Base-by-base conservation (phyloP, 140 eudicot species). In the Senecio squalidus region DNA sequence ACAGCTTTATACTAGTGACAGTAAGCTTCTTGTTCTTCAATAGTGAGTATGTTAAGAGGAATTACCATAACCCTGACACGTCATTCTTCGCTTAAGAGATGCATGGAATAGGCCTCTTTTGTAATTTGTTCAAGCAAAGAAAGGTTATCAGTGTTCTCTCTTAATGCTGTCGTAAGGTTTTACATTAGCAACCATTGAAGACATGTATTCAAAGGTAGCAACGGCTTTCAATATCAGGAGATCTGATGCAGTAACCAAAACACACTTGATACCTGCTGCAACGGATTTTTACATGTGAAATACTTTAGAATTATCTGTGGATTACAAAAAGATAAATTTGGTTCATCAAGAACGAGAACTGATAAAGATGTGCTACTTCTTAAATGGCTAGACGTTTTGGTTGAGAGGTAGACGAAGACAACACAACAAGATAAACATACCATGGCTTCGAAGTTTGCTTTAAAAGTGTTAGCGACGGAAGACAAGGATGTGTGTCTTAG, bases 21-120 rank as follows among this genome's bases (percentile, higher is more conserved):
- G 10, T 50, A 25, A 20, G 50, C n/a, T 6, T 14, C 33, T 4
- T 22, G 3, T 11, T 4, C 23, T 16, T 11, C 11, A 50, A 20
- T 5, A 50, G 24, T 5, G 11, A 50, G n/a, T 9, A 16, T 5
- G 9, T 61, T 13, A 28, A 56, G 71, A 55, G 40, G 48, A 47
- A 44, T 2, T 82, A 92, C 99, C 99, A 87, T 67, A 64, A 80
- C 56, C 71, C 90, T 77, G 63, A 87, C 87, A 9, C 96, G 94
- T 48, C 98, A 87, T 92, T 78, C 96, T 77, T 56, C 95, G 84
- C 67, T 87, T 92, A 53, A 83, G 72, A 49, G 89, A 92, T n/a
- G 84, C 82, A 51, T 66, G 73, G 15, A 92, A 64, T 60, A 68
- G 82, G 27, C 89, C 95, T 74, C 76, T 68, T 66, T 66, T 75